phyloP scores from a whole-genome alignment of 1,284 basidiomycete species.

The Trichosporon asahii region DNA sequence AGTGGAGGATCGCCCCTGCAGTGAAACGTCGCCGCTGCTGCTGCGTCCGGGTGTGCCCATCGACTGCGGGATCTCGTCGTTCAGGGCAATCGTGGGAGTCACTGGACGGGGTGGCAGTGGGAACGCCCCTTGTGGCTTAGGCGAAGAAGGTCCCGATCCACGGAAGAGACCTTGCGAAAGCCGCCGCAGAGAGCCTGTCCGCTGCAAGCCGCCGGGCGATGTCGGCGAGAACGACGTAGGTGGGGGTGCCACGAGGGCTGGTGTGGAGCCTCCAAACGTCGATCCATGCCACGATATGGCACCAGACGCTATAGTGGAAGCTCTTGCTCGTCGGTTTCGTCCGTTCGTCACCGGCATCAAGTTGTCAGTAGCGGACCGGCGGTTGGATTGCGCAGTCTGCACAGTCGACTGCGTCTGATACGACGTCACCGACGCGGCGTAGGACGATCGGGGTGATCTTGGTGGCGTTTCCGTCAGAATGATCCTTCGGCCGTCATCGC shows the following conservation, averaged over 20 bases:
- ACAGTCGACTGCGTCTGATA: slow-evolving; percentile 13
- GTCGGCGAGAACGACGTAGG: slow-evolving; percentile 22
- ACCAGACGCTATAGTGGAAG: slow-evolving; percentile 19
- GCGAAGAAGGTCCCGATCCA: slow-evolving; percentile 29
- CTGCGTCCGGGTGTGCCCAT: not conserved
- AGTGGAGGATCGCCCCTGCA: slow-evolving; percentile 4
- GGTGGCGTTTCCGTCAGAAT: slow-evolving; percentile 26
- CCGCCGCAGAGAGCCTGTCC: slow-evolving; percentile 38
- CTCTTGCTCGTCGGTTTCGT: slow-evolving; percentile 14
- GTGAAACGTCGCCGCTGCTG: not conserved
- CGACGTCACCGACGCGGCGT: slow-evolving; percentile 25
- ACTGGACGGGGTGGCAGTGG: not conserved
- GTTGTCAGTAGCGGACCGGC: slow-evolving; percentile 14
- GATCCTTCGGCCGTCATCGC: slow-evolving; percentile 24
- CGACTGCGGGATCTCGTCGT: not conserved
- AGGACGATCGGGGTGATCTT: slow-evolving; percentile 37
- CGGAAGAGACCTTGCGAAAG: slow-evolving; percentile 41
- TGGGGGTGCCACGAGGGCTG: slow-evolving; percentile 30
- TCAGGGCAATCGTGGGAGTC: not conserved
- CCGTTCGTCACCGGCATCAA: slow-evolving; percentile 4
- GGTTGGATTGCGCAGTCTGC: slow-evolving; percentile 13
- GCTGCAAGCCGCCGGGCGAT: slow-evolving; percentile 5
- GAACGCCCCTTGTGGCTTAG: slow-evolving; percentile 22
- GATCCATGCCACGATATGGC: slow-evolving; percentile 16
- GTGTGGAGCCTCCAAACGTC: slow-evolving; percentile 9